phyloP scores from a whole-genome alignment of 1,139 yeast genomes.

The Tardiomyces digboiensis region DNA sequence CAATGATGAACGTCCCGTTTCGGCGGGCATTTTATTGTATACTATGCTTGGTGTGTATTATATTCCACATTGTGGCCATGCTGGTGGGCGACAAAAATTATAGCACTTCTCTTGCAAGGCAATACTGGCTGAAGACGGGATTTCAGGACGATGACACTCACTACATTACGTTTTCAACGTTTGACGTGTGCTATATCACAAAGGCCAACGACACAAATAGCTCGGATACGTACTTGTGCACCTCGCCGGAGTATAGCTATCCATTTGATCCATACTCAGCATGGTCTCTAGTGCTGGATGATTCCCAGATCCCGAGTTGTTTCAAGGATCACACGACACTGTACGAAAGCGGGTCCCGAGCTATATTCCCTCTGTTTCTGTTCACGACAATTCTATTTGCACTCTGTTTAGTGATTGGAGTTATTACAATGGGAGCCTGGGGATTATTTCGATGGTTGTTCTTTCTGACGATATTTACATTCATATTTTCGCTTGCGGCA shows the following conservation, averaged over 20 bases:
- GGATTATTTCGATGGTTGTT: neutral
- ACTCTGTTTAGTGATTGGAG: neutral
- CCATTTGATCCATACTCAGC: neutral
- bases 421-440: neutral
- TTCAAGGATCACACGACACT: neutral
- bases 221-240: neutral
- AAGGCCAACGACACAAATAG: neutral
- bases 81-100: neutral
- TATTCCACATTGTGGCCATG: neutral
- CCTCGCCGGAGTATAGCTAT: neutral
- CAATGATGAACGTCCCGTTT: neutral
- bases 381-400: neutral
- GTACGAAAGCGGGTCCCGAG: neutral
- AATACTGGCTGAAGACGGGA: neutral
- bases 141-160: neutral
- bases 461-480: neutral
- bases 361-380: neutral
- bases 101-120: neutral
- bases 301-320: neutral
- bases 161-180: neutral
- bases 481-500: neutral
- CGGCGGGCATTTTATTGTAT: neutral
- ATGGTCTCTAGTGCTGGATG: neutral
- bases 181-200: neutral
- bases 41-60: neutral